Conservation (phyloP, 257 asterid genomes). For the Prunella vulgaris region DNA sequence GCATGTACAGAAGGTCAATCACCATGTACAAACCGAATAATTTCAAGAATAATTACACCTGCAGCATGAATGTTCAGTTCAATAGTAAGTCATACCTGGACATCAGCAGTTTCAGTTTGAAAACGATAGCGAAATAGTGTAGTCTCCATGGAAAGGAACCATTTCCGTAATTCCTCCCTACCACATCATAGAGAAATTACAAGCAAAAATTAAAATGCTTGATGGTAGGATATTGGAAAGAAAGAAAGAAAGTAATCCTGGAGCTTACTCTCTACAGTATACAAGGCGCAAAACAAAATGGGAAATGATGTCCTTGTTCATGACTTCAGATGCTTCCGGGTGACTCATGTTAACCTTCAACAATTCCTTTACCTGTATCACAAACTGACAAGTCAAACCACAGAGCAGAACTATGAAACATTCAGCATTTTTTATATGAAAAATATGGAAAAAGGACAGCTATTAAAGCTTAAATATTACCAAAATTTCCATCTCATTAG, state of each 20-base stretch:
- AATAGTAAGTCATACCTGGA: constrained; percentile 54
- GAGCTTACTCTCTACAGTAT: constrained; percentile 84
- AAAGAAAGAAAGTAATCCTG: neutral
- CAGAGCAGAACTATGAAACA: neutral
- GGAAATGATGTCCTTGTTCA: constrained; percentile 79
- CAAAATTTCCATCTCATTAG: constrained; percentile 68
- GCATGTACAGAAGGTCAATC: constrained; percentile 20
- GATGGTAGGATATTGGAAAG: neutral
- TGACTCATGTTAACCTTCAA: constrained; percentile 71
- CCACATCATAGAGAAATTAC: constrained; percentile 6
- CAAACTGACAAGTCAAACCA: constrained; percentile 5
- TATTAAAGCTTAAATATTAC: constrained; percentile 28
- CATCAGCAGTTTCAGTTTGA: constrained; percentile 44
- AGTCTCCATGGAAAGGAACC: constrained; percentile 95
- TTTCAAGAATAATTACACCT: constrained; percentile 10
- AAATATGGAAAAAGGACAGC: neutral
- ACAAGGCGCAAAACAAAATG: constrained; percentile 94
- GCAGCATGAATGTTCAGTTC: neutral
- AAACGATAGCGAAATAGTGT: constrained; percentile 78
- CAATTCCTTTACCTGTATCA: constrained; percentile 43
- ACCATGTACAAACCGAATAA: constrained; percentile 9
- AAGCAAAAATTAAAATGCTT: constrained; percentile 1
- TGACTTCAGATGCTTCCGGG: constrained; percentile 51
- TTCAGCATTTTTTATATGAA: neutral
- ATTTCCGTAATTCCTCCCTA: constrained; percentile 85